These are phyloP conservation scores for Fusarium stilboides DNA, from an alignment of 2,329 filamentous ascomycete genomes.

Conservation along the genomic window DNA sequence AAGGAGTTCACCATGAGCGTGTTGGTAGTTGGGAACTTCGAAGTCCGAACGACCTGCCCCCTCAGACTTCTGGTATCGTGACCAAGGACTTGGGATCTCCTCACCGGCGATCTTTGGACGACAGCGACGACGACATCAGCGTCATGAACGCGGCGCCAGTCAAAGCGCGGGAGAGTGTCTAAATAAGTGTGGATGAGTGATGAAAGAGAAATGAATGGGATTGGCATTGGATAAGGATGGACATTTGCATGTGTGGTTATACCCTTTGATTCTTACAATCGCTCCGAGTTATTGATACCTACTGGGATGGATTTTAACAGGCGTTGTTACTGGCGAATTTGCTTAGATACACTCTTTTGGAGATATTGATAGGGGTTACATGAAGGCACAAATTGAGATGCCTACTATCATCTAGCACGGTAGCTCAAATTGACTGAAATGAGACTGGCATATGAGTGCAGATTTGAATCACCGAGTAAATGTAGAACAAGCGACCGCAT, in stretches of 20 bases:
- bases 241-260: conserved; percentile 29
- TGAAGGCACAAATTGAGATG: conserved; percentile 2
- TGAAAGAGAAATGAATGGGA: neutral
- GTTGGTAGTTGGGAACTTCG: conserved; percentile 67
- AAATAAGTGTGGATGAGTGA: neutral
- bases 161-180: conserved; percentile 59
- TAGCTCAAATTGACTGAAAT: conserved; percentile 2
- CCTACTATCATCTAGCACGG: neutral
- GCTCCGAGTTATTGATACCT: conserved; percentile 23
- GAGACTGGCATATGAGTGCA: neutral
- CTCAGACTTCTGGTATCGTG: conserved; percentile 42
- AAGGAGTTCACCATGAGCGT: conserved; percentile 61
- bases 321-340: conserved; percentile 30
- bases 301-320: conserved; percentile 18
- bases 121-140: conserved; percentile 55
- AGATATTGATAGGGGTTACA: neutral
- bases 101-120: conserved; percentile 43
- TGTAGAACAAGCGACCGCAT: neutral
- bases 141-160: conserved; percentile 57
- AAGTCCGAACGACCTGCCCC: conserved; percentile 27
- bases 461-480: neutral
- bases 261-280: conserved; percentile 47
- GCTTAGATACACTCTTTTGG: conserved; percentile 28
- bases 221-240: neutral
- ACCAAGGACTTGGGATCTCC: conserved; percentile 45